Conservation (phyloP, 495 filamentous ascomycete genomes). For the Podospora appendiculata region DNA sequence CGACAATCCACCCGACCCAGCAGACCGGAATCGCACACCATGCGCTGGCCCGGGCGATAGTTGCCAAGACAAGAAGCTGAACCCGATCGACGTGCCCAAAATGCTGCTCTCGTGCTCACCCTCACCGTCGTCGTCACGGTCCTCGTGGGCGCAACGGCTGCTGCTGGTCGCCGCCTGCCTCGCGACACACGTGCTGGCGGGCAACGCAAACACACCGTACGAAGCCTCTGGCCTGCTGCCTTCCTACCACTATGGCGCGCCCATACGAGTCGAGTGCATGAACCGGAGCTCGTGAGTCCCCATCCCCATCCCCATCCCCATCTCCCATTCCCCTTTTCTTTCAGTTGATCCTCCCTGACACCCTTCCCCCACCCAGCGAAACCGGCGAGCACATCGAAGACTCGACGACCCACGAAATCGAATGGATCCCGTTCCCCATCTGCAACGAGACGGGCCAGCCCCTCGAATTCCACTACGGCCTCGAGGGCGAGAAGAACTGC, state of each 20-base stretch:
- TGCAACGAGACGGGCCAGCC: constrained; percentile 86
- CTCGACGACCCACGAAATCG: constrained; percentile 61
- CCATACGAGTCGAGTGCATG: constrained; percentile 46
- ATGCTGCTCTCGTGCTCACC: background rate
- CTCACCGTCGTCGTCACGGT: too few relatives aligned
- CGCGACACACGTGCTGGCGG: background rate
- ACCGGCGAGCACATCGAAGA: constrained; percentile 74
- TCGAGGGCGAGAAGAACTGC: constrained; percentile 81
- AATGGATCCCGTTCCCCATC: constrained; percentile 87
- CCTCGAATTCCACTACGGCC: constrained; percentile 77
- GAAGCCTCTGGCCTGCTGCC: constrained; percentile 18
- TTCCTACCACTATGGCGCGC: constrained; percentile 41
- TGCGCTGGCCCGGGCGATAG: too few relatives aligned
- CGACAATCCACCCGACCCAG: too few relatives aligned
- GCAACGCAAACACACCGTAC: too few relatives aligned
- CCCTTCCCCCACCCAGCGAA: constrained; percentile 31
- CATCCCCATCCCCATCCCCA: background rate
- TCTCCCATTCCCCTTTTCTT: background rate
- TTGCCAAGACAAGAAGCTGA: too few relatives aligned
- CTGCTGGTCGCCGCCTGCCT: background rate
- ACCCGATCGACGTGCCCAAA: background rate
- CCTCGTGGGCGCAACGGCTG: too few relatives aligned
- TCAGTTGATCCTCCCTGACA: background rate
- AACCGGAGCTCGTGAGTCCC: constrained; percentile 44
- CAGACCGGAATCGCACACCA: too few relatives aligned